Conservation (phyloP, 2,329 filamentous ascomycete genomes). For the Myriangium duriaei region DNA sequence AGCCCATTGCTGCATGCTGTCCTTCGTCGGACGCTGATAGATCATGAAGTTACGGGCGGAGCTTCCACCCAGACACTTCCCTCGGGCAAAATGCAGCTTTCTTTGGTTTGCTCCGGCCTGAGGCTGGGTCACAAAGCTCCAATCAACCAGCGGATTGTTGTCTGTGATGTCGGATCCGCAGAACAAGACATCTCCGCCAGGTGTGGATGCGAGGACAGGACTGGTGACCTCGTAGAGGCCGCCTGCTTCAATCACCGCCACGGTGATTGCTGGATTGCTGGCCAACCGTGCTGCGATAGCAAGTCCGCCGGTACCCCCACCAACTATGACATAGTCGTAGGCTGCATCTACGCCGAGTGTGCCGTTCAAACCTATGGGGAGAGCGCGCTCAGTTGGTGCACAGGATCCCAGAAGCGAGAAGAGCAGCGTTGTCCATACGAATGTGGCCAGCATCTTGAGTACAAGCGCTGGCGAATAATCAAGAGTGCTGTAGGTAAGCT, state of each 20-base stretch:
- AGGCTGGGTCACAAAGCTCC: conserved; percentile 18
- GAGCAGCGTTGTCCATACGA: too few relatives aligned
- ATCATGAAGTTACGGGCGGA: conserved; percentile 19
- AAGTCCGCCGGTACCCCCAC: conserved; percentile 16
- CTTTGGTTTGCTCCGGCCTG: conserved; percentile 7
- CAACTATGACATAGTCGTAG: conserved; percentile 16
- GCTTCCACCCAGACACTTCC: conserved; percentile 20
- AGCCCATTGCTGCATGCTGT: conserved; percentile 24
- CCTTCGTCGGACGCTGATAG: conserved; percentile 21
- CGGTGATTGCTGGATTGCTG: conserved; percentile 11
- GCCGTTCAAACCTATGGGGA: too few relatives aligned
- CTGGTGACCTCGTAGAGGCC: conserved; percentile 15
- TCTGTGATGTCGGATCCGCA: conserved; percentile 3
- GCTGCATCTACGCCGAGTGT: too few relatives aligned
- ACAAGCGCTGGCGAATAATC: too few relatives aligned
- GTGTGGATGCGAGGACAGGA: conserved; percentile 6
- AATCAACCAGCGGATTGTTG: conserved; percentile 19
- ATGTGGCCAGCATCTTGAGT: too few relatives aligned
- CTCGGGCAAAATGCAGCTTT: conserved; percentile 18
- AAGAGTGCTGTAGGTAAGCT: too few relatives aligned
- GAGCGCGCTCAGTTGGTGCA: too few relatives aligned
- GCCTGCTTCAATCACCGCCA: conserved; percentile 18
- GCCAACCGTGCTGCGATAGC: conserved; percentile 14
- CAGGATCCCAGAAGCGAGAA: too few relatives aligned
- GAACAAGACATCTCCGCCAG: conserved; percentile 5